These are phyloP conservation scores for Candida mattraensis DNA, from an alignment of 805 yeast genomes.

Conservation along the genomic window DNA sequence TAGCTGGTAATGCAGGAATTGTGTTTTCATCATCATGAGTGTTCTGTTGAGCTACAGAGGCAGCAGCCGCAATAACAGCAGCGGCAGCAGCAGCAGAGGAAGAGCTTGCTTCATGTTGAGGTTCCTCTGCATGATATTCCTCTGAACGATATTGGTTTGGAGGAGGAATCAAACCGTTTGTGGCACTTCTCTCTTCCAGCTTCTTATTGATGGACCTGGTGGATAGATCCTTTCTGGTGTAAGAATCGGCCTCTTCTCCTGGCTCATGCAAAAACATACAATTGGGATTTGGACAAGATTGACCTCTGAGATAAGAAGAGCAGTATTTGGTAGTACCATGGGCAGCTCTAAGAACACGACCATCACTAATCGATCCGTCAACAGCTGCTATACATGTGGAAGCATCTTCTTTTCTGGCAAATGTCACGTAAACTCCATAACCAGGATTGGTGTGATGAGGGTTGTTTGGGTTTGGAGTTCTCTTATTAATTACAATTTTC, in stretches of 20 bases:
- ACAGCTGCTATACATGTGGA: conserved; percentile 88
- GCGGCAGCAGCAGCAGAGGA: conserved; percentile 12
- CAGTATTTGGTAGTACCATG: conserved; percentile 99
- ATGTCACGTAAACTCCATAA: conserved; percentile 94
- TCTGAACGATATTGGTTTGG: conserved; percentile 19
- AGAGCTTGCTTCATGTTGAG: conserved; percentile 1
- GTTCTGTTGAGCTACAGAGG: too few relatives aligned
- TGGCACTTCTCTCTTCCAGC: conserved; percentile 36
- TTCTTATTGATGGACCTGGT: conserved; percentile 69
- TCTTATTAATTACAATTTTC: conserved; percentile 89
- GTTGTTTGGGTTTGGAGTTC: conserved; percentile 47
- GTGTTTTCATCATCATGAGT: conserved; percentile 17
- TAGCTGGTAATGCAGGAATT: conserved; percentile 54
- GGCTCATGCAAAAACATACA: conserved; percentile 99
- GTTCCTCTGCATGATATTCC: conserved; percentile 14
- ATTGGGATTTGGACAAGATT: conserved; percentile 95
- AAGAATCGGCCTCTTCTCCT: conserved; percentile 98
- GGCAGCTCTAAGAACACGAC: conserved; percentile 86
- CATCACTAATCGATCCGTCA: conserved; percentile 91
- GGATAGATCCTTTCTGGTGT: conserved; percentile 83
- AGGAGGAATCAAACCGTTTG: conserved; percentile 36
- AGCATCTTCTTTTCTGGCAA: conserved; percentile 92
- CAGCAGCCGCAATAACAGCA: conserved; percentile 3
- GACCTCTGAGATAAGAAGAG: conserved; percentile 92
- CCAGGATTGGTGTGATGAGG: conserved; percentile 58